Percentiles rank a stretch among this genome's conserved stretches.
Evolutionary conservation across 2,329 filamentous ascomycete genomes (phyloP).

Genomic region (Teratosphaeria epicoccoides): DNA sequence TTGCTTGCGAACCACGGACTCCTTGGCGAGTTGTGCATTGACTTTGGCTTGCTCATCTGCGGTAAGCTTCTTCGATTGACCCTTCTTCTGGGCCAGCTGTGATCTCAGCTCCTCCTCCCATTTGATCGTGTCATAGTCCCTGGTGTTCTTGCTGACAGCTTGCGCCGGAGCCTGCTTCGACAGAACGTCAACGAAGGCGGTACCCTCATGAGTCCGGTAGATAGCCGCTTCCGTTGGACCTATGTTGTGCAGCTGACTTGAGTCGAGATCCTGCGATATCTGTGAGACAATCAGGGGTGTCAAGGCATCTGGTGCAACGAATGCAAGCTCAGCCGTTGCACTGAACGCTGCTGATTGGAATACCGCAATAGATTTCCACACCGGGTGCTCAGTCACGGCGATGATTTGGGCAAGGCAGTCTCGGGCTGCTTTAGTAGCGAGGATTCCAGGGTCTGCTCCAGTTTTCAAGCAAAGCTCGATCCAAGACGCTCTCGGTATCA

Average conservation of each 20-base stretch:
- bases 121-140: constrained; percentile 90
- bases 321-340: constrained; percentile 82
- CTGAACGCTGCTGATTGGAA: constrained; percentile 58
- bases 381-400: constrained; percentile 30
- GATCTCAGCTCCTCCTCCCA: constrained; percentile 90
- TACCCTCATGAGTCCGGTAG: constrained; percentile 80
- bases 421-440: constrained; percentile 56
- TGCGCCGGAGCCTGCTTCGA: constrained; percentile 64
- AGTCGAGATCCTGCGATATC: constrained; percentile 62
- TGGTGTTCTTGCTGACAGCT: constrained; percentile 74
- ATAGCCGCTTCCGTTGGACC: constrained; percentile 87
- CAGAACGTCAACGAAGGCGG: constrained; percentile 79
- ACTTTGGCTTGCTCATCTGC: constrained; percentile 83
- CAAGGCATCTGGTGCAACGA: constrained; percentile 77
- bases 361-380: constrained; percentile 39
- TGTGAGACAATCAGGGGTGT: constrained; percentile 65
- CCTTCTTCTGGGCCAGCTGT: constrained; percentile 88
- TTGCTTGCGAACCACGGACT: constrained; percentile 64
- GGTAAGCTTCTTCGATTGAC: constrained; percentile 79
- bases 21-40: constrained; percentile 80
- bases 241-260: constrained; percentile 56
- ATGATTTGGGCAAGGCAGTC: constrained; percentile 59
- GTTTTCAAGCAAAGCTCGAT: constrained; percentile 76
- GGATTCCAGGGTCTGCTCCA: constrained; percentile 68
- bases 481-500: constrained; percentile 74